Conservation (phyloP, 2,329 filamentous ascomycete species). For the Byssoonygena ceratinophila region DNA sequence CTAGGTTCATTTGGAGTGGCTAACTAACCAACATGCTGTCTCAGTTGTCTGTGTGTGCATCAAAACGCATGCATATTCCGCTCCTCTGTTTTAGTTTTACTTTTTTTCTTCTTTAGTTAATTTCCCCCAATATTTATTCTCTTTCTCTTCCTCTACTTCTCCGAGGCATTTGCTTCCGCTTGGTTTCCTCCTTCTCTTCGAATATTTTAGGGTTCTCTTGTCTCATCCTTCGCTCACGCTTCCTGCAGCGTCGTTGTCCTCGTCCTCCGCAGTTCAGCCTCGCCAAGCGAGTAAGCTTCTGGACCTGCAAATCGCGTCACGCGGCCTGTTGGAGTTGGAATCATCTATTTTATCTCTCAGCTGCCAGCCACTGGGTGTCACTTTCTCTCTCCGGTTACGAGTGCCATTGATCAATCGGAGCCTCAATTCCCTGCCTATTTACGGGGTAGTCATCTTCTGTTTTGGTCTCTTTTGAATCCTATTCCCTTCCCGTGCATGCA, state of each 20-base stretch:
- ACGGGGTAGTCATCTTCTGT: background rate
- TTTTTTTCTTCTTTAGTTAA: constrained; percentile 2
- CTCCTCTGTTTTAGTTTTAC: background rate
- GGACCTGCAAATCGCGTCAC: constrained; percentile 10
- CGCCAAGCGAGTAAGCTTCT: constrained; percentile 8
- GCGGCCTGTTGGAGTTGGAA: constrained; percentile 5
- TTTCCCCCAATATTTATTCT: background rate
- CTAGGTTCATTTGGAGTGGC: background rate
- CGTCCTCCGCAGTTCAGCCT: constrained; percentile 6
- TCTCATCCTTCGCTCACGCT: background rate
- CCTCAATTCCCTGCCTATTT: background rate
- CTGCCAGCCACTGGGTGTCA: constrained; percentile 1
- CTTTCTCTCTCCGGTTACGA: background rate
- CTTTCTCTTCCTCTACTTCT: background rate
- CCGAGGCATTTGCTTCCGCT: background rate
- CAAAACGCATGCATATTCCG: background rate
- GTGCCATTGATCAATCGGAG: background rate
- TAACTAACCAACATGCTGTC: background rate
- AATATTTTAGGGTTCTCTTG: background rate
- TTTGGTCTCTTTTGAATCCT: background rate
- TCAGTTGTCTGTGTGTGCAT: constrained; percentile 1
- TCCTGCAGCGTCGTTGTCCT: background rate
- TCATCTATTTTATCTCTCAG: background rate
- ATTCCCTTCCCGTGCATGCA: background rate
- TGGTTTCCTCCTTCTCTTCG: background rate